Evolutionary conservation across 2,329 filamentous ascomycete genomes (phyloP), one percentile per base, ranked within the genome.

Genomic region (Pseudofabraea citricarpa): DNA sequence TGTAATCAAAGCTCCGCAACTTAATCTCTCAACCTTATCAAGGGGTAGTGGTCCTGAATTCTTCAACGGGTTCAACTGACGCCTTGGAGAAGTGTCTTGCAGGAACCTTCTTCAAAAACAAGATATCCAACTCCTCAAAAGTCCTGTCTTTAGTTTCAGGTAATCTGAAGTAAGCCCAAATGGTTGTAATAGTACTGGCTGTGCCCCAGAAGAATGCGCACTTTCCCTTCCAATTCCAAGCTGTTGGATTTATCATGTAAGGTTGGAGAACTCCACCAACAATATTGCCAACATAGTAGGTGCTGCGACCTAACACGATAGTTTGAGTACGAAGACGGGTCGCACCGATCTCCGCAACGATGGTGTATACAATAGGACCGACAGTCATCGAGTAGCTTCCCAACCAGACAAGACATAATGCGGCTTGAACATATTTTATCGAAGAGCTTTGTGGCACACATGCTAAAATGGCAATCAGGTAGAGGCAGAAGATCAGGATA

Each of bases 111-210:
- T 27, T 46, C 29, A 40, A 9, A 32, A 55, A 55, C 38, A 55
- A 24, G 22, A 51, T 36, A 50, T 55, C 53, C 32, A 55, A 24
- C 32, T 55, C 52, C 33, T 49, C 47, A 27, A 46, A 55, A 6
- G 50, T 52, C 29, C 66, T 60, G 4, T 63, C 66, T 12, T 62
- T 64, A 1, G 69, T 66, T 54, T 73, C 70, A 33, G 66, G 66
- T 5, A 77, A 62, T 15, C 69, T 71, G 53, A 73, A 74, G 46
- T 64, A 74, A 0, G 73, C 71, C 67, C 77, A 81, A 1, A 67
- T 12, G 60, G 51, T 45, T 50, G 66, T 49, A 1, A 63, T 19
- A 12, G 67, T 52, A 47, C 65, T 64, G 29, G 67, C 53, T 2
- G 54, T 62, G 7, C 59, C 64, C 58, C 61, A 71, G 36, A 72